A percentile compares a stretch with the other conserved stretches of the same genome.
Conservation (phyloP, 371 early-diverging fungal genomes). For the Actinomucor elegans region DNA sequence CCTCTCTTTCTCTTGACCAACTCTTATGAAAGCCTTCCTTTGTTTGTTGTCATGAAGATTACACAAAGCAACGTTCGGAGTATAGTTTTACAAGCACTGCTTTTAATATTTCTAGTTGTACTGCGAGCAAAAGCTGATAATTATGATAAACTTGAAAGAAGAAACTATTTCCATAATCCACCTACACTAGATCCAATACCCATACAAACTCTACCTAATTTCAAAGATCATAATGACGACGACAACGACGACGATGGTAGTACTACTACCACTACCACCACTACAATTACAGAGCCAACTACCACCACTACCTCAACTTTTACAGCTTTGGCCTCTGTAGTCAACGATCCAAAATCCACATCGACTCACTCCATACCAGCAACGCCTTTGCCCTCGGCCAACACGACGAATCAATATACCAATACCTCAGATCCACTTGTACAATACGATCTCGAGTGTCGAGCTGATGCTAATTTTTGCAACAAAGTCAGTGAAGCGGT, state of each 20-base stretch:
- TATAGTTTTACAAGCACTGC: slow-evolving; percentile 1
- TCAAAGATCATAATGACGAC: background rate
- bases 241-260: background rate
- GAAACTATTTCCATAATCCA: background rate
- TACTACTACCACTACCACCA: background rate
- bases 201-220: background rate
- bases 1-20: too few species aligned
- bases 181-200: background rate
- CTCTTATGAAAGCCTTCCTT: background rate
- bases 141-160: background rate
- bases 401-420: slow-evolving; percentile 7
- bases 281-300: background rate
- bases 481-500: slow-evolving; percentile 33
- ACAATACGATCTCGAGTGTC: slow-evolving; percentile 27
- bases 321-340: too few species aligned
- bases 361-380: background rate
- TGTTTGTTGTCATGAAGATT: slow-evolving; percentile 1
- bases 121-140: background rate
- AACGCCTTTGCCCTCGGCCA: background rate
- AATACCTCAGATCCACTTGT: slow-evolving; percentile 28
- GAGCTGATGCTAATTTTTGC: slow-evolving; percentile 33
- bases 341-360: background rate
- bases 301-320: background rate
- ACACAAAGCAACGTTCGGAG: slow-evolving; percentile 8
- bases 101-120: background rate